Evolutionary conservation across 2,329 filamentous ascomycete genomes (phyloP).

Genomic region (Tolypocladium sp.): DNA sequence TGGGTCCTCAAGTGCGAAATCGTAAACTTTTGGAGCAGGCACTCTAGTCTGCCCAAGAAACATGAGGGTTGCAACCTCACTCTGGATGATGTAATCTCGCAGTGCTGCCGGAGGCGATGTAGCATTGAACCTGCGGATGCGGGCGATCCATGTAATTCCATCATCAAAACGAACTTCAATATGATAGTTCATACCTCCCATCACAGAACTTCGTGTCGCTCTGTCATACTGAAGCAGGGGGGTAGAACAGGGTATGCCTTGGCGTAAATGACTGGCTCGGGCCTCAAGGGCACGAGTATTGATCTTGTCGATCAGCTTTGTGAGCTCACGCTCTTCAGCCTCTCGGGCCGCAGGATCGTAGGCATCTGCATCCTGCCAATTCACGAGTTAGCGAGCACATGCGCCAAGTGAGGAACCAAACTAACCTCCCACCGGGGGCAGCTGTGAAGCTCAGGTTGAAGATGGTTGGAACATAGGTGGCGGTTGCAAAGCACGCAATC

Average conservation of each 20-base stretch:
- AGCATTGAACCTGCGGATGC: conserved; percentile 29
- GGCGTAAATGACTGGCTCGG: conserved; percentile 23
- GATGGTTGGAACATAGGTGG: conserved; percentile 26
- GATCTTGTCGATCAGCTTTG: conserved; percentile 22
- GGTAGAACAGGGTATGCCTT: conserved; percentile 25
- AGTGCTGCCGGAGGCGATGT: conserved; percentile 24
- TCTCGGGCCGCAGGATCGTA: conserved; percentile 22
- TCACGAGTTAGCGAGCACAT: conserved; percentile 7
- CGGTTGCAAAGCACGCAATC: conserved; percentile 29
- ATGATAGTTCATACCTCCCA: conserved; percentile 37
- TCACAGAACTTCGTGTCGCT: conserved; percentile 23
- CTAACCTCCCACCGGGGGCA: conserved; percentile 28
- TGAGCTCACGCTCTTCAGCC: conserved; percentile 25
- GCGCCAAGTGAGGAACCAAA: conserved; percentile 3
- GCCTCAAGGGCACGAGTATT: conserved; percentile 24
- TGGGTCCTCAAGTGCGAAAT: conserved; percentile 20
- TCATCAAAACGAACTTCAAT: conserved; percentile 32
- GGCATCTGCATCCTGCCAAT: conserved; percentile 20
- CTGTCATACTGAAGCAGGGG: conserved; percentile 25
- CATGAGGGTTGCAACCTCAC: conserved; percentile 30
- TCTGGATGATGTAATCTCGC: conserved; percentile 25
- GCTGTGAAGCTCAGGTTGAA: conserved; percentile 19
- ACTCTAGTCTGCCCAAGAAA: conserved; percentile 26
- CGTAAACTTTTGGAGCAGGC: conserved; percentile 26
- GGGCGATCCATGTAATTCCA: conserved; percentile 30